Base-by-base conservation (phyloP, 1,284 basidiomycete genomes). In the Meira miltonrushii region DNA sequence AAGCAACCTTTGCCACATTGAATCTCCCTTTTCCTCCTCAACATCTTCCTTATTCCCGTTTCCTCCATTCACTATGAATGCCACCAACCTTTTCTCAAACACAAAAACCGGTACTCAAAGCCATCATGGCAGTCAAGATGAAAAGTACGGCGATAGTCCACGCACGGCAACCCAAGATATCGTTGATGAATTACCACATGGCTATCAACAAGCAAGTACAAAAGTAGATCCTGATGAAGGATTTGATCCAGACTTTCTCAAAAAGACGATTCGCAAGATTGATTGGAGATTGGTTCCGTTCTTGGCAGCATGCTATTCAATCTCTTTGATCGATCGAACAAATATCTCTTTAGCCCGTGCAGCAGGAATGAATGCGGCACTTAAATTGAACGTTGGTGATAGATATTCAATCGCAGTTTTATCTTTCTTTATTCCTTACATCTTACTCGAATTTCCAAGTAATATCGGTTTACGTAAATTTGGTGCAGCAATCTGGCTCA, bases 371-470 rank as follows among this genome's bases (percentile, higher is more conserved):
- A 59, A 60, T 48, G 38, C 13, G 9, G 66, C 68, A 48, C 67
- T 73, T 54, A 65, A 62, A 56, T 62, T 73, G 15, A 60, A 55
- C 10, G 21, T 56, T 28, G 68, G 61, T 21, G 58, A 69, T 54
- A 62, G 67, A 58, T 73, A 73, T 64, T 59, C 50, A 38, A 54
- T 67, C n/a, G 62, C 63, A 39, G 62, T 79, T 62, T 76, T 80
- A 60, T 67, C 81, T 64, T 81, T 81, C 67, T 79, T 79, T 67
- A 54, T 62, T 1, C 72, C 76, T 4, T 80, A 79, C 62, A 76
- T 77, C 33, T 37, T 65, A 19, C 64, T 77, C 40, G 74, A 75
- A 28, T 64, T 77, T 28, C 68, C 69, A 0, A 67, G 71, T 10
- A 71, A 75, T 17, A 55, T 77, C 8, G 44, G 73, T 2, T 59